A percentile compares a stretch with the other conserved stretches of the same genome.
These are phyloP conservation scores for Chlorella sorokiniana DNA, from an alignment of 139 green algal genomes.

Conservation along the genomic window DNA sequence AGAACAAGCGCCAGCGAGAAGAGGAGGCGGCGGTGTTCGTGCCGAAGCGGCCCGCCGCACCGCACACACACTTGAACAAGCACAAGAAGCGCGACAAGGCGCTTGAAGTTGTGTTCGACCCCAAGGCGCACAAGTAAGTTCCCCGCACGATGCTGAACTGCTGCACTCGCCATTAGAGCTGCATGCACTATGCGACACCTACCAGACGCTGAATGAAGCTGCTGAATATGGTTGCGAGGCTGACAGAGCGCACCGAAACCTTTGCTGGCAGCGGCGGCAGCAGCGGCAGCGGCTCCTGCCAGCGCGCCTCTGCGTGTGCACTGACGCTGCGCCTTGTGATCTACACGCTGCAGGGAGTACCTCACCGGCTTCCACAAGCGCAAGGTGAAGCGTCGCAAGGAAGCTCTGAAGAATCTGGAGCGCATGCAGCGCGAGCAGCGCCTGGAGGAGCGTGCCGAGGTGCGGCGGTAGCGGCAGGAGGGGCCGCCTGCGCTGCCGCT, in stretches of 20 bases:
- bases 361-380: conserved; percentile 74
- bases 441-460: conserved; percentile 58
- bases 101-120: conserved; percentile 72
- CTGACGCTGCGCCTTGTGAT: too few relatives aligned
- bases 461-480: conserved; percentile 17
- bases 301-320: not conserved
- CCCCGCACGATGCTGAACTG: not conserved
- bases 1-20: not conserved
- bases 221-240: not conserved
- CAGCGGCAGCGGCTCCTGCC: not conserved
- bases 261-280: not conserved
- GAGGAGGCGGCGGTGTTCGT: conserved; percentile 5
- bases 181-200: too few relatives aligned
- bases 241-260: not conserved
- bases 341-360: conserved; percentile 55
- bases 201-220: not conserved
- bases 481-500: not conserved
- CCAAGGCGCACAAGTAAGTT: conserved; percentile 64
- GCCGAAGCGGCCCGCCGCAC: not conserved
- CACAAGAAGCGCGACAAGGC: conserved; percentile 52
- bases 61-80: conserved; percentile 50
- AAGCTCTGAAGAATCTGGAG: conserved; percentile 64
- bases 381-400: conserved; percentile 69
- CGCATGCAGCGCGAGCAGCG: conserved; percentile 51
- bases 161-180: not conserved